Base-by-base conservation (phyloP, 225 moss, liverwort and hornwort species). In the Neckera pumila region DNA sequence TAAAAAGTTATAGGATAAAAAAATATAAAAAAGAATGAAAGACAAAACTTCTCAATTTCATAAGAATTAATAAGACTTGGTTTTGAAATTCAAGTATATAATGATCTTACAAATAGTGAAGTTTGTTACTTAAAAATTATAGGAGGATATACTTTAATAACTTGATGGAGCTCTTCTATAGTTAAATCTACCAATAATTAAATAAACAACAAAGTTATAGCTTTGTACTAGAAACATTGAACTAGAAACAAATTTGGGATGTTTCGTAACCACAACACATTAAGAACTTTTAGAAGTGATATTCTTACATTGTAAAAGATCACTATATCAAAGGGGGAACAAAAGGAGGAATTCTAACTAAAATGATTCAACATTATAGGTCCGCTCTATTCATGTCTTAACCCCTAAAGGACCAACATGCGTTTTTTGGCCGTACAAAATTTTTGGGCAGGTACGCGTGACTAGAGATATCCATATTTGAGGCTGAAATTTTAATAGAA, bases 61-160 rank as follows among this genome's bases (percentile, higher is more conserved):
- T 1, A 42, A 72, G 17, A 43, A 1, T 9, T 3, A 16, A 16
- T 43, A 9, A 72, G 5, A 27, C 0, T 2, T 40, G 7, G 1
- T 70, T n/a, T 70, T 14, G 8, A 38, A 40, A 69, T 69, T 40
- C 40, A 69, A 69, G 8, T 40, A 38, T 8, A 69, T 23, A 38
- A 38, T 38, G n/a, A 23, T 7, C 5, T 69, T 38, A 13, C 38
- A 38, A 38, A 7, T 4, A 40, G 3, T 25, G 2, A 40, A 67
- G 11, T 21, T n/a, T 67, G 0, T 70, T 13, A 14, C 9, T 40
- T 42, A 2, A 26, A 40, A 70, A 25, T 9, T 70, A 4, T 40
- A 26, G 1, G 26, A 70, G 3, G 15, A 70, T 14, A 70, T n/a
- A 70, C 42, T 70, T 70, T 42, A 7, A 25, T 40, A 70, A 40